Evolutionary conservation across 768 basidiomycete species (phyloP).

Genomic region (Suillus cothurnatus): DNA sequence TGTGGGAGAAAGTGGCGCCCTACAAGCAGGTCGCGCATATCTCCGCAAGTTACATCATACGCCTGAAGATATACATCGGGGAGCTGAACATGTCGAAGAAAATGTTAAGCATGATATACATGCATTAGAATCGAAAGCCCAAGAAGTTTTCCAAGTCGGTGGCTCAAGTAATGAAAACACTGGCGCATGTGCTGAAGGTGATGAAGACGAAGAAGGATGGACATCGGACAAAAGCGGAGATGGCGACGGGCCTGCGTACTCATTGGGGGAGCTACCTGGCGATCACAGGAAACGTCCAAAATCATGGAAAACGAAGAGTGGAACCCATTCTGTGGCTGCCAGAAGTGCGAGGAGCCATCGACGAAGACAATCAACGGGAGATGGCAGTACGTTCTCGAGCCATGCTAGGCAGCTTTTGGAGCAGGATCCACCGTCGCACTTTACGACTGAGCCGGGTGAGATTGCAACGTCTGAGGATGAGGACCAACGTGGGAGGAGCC

Average conservation of each 20-base stretch:
- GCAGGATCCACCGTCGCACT: background rate
- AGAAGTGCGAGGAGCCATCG: constrained; percentile 15
- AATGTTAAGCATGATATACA: constrained; percentile 19
- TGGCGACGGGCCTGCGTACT: constrained; percentile 16
- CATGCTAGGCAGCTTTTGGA: constrained; percentile 11
- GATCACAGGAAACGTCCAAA: constrained; percentile 29
- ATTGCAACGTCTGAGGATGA: constrained; percentile 7
- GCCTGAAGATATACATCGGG: constrained; percentile 22
- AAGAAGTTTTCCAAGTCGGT: constrained; percentile 9
- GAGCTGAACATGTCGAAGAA: constrained; percentile 26
- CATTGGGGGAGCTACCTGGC: constrained; percentile 11
- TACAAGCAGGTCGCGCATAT: constrained; percentile 14
- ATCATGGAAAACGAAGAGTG: constrained; percentile 22
- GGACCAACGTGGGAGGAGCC: constrained; percentile 28
- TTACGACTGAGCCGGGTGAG: background rate
- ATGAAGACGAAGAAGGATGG: constrained; percentile 64
- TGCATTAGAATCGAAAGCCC: constrained; percentile 18
- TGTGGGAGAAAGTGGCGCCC: constrained; percentile 4
- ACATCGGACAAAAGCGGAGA: constrained; percentile 54
- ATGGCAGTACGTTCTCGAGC: constrained; percentile 12
- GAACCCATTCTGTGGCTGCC: constrained; percentile 5
- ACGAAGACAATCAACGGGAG: constrained; percentile 18
- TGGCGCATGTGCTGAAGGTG: constrained; percentile 15
- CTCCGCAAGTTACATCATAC: constrained; percentile 20
- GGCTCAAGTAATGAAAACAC: constrained; percentile 15